Conservation (phyloP, 768 basidiomycete species). For the Hygrocybe coccinea region DNA sequence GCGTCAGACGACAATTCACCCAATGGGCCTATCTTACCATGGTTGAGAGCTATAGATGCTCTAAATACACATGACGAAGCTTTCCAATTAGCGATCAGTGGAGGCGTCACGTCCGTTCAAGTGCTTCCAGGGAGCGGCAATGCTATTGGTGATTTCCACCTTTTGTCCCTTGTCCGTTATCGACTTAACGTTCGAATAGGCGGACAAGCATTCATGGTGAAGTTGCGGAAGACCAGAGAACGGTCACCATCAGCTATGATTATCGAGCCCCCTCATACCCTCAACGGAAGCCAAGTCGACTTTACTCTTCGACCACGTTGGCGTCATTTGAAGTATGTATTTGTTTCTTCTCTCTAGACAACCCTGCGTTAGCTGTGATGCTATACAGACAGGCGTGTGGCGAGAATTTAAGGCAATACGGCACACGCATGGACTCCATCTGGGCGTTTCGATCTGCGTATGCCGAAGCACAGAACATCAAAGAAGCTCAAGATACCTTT, state of each 20-base stretch:
- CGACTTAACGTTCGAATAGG: constrained; percentile 37
- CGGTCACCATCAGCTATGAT: constrained; percentile 77
- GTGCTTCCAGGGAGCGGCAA: constrained; percentile 75
- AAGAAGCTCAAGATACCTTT: constrained; percentile 64
- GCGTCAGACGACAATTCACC: constrained; percentile 58
- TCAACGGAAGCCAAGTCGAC: constrained; percentile 44
- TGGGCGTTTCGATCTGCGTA: constrained; percentile 83
- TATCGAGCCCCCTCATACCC: constrained; percentile 71
- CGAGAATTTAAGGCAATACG: constrained; percentile 43
- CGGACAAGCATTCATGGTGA: constrained; percentile 85
- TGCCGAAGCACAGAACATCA: constrained; percentile 63
- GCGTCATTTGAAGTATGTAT: constrained; percentile 74
- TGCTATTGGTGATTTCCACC: constrained; percentile 56
- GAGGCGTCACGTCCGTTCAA: constrained; percentile 83
- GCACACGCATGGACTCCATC: constrained; percentile 69
- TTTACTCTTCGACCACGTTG: constrained; percentile 49
- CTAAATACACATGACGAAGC: constrained; percentile 83
- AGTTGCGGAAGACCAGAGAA: constrained; percentile 72
- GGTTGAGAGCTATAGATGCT: constrained; percentile 78
- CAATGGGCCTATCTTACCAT: constrained; percentile 67
- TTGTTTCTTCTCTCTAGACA: neutral
- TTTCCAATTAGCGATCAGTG: constrained; percentile 69
- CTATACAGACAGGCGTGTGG: constrained; percentile 56
- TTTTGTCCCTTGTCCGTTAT: neutral
- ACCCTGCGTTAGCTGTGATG: neutral